Evolutionary conservation across 441 rosid genomes (phyloP).

Genomic region (Croton setiger): DNA sequence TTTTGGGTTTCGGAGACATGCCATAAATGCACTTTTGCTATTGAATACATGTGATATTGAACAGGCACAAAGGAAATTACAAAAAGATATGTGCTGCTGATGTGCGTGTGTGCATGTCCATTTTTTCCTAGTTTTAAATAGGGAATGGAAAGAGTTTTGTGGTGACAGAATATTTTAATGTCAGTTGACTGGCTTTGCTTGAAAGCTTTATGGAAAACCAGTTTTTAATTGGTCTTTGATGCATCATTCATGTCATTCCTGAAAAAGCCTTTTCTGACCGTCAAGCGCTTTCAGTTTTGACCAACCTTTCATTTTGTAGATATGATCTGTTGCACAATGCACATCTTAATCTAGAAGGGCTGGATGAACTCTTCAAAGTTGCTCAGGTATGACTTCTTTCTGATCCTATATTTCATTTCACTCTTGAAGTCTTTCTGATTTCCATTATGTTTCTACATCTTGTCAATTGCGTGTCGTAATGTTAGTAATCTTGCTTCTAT

Average conservation of each 20-base stretch:
- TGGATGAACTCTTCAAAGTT: slow-evolving; percentile 94
- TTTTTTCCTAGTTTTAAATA: neutral
- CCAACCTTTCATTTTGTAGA: slow-evolving; percentile 36
- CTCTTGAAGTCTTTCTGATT: neutral
- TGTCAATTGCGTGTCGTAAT: neutral
- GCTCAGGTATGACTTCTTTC: slow-evolving; percentile 67
- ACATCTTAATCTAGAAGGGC: slow-evolving; percentile 90
- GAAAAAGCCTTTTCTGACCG: slow-evolving; percentile 3
- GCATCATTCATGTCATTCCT: neutral
- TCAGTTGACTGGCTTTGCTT: neutral
- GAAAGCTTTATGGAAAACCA: neutral
- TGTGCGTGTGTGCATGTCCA: neutral
- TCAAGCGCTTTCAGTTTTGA: slow-evolving; percentile 4
- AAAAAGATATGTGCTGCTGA: neutral
- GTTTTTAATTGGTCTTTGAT: neutral
- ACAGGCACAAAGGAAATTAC: neutral
- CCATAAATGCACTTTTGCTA: neutral
- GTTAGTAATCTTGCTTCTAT: slow-evolving; percentile 5
- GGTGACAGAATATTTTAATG: neutral
- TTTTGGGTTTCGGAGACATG: neutral
- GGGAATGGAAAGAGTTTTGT: neutral
- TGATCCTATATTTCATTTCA: neutral
- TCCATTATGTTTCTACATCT: neutral
- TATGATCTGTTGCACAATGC: slow-evolving; percentile 98
- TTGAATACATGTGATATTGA: neutral